Evolutionary conservation across 768 basidiomycete genomes (phyloP), one percentile per base, ranked within the genome.

Genomic region (Mycena rebaudengoi): DNA sequence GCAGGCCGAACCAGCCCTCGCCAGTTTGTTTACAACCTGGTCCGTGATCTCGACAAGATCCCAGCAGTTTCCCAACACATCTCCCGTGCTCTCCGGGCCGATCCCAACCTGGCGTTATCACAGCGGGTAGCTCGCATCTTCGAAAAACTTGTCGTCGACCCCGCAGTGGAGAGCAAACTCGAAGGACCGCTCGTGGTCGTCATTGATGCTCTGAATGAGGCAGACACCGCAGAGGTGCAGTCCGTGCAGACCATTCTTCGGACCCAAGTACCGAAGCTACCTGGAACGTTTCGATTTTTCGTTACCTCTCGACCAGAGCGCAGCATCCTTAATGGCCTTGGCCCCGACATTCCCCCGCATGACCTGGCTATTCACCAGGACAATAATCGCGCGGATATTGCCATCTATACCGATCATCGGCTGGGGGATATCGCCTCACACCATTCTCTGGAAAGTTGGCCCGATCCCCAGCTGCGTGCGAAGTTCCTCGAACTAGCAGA

Each of bases 161-260:
- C 48, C 5, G 6, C 35, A 4, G 23, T 35, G 0, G 7, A 33
- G 8, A 8, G n/a, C 11, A 5, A 16, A n/a, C 20, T 50, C 35
- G 5, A 20, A 4, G 48, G 48, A 4, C 48, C 48, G 4, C 4
- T 50, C 23, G 48, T 35, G n/a, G 37, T 69, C 18, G 66, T 74
- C 13, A 67, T 74, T 21, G 73, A 74, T 66, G 73, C 71, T 7
- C 53, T 74, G 16, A 69, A 74, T 51, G 68, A 74, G 51, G 62
- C 64, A 6, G 58, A 39, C n/a, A 62, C 64, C 41, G 46, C 50
- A 12, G 65, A 68, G n/a, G 35, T 70, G 5, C 57, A 69, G 41
- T n/a, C n/a, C n/a, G n/a, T n/a, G n/a, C 35, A 10, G 11, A 12
- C 29, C 18, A 58, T 71, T 37, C 66, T 73, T 13, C 43, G 60